A percentile compares a stretch with the other conserved stretches of the same genome.
These are phyloP conservation scores for Aspergillus puulaauensis DNA, from an alignment of 2,329 filamentous ascomycete genomes.

Conservation along the genomic window DNA sequence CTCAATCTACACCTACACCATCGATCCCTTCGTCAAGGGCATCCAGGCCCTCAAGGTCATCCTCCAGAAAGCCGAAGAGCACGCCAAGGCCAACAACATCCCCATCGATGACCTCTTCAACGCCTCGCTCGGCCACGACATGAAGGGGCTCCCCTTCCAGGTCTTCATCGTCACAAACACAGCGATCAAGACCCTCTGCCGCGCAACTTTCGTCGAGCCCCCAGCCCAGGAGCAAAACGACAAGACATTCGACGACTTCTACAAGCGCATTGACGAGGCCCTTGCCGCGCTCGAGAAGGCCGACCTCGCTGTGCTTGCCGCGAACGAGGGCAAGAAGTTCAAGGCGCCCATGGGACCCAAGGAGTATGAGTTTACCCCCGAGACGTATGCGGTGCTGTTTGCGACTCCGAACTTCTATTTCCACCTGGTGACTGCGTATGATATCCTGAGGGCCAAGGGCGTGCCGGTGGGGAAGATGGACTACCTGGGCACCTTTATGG, in stretches of 20 bases:
- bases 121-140: slow-evolving; percentile 49
- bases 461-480: slow-evolving; percentile 63
- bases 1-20: not conserved
- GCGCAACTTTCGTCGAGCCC: slow-evolving; percentile 37
- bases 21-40: slow-evolving; percentile 4
- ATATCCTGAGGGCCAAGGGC: slow-evolving; percentile 61
- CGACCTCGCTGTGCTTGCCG: slow-evolving; percentile 44
- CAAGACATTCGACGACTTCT: slow-evolving; percentile 51
- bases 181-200: slow-evolving; percentile 41
- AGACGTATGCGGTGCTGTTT: slow-evolving; percentile 51
- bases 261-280: slow-evolving; percentile 49
- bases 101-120: slow-evolving; percentile 38
- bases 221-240: slow-evolving; percentile 43
- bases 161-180: slow-evolving; percentile 46
- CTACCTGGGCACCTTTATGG: slow-evolving; percentile 40
- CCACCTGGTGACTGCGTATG: slow-evolving; percentile 60
- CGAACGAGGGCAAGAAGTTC: slow-evolving; percentile 43
- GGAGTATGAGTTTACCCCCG: slow-evolving; percentile 42
- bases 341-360: slow-evolving; percentile 31
- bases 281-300: slow-evolving; percentile 48
- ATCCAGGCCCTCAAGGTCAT: slow-evolving; percentile 22
- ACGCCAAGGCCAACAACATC: slow-evolving; percentile 39
- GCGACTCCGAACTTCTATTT: slow-evolving; percentile 64
- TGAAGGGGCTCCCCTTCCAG: slow-evolving; percentile 52
- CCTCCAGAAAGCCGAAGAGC: slow-evolving; percentile 46